Conservation (phyloP, 768 basidiomycete species). For the Phanerochaete carnosa region DNA sequence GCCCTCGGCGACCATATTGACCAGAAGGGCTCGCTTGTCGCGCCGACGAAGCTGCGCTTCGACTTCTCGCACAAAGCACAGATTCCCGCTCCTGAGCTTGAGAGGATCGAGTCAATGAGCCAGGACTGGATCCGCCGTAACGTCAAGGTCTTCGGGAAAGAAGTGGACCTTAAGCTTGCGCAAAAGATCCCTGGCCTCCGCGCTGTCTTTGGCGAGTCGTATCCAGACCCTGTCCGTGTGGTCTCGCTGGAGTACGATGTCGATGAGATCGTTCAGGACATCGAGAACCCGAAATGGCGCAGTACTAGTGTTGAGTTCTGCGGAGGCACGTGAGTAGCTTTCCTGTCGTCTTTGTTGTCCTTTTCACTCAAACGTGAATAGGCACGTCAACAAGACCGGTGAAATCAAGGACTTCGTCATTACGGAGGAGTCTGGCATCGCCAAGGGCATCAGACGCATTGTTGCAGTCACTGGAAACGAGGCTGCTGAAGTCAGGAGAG, state of each 20-base stretch:
- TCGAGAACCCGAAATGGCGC: conserved; percentile 89
- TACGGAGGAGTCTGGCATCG: conserved; percentile 94
- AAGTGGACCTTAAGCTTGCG: conserved; percentile 73
- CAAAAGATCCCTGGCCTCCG: conserved; percentile 89
- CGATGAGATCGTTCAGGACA: conserved; percentile 81
- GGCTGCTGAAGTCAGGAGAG: conserved; percentile 75
- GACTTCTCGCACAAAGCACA: conserved; percentile 97
- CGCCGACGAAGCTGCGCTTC: conserved; percentile 93
- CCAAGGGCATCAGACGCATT: conserved; percentile 95
- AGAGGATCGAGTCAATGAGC: conserved; percentile 80
- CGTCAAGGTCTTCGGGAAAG: conserved; percentile 85
- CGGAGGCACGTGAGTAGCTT: conserved; percentile 82
- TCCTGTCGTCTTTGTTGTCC: background rate
- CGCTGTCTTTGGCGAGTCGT: conserved; percentile 96
- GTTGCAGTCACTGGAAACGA: conserved; percentile 94
- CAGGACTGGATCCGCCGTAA: conserved; percentile 89
- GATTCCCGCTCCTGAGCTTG: conserved; percentile 71
- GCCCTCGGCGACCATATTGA: conserved; percentile 96
- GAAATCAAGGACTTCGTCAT: conserved; percentile 97
- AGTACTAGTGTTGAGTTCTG: conserved; percentile 94
- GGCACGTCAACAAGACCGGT: conserved; percentile 94
- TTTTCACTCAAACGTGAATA: conserved; percentile 23
- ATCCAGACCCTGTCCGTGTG: conserved; percentile 96
- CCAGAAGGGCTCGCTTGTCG: conserved; percentile 96
- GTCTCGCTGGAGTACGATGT: conserved; percentile 87